These are phyloP conservation scores for Chondrus crispus DNA, from an alignment of 23 red algal species.

Conservation along the genomic window DNA sequence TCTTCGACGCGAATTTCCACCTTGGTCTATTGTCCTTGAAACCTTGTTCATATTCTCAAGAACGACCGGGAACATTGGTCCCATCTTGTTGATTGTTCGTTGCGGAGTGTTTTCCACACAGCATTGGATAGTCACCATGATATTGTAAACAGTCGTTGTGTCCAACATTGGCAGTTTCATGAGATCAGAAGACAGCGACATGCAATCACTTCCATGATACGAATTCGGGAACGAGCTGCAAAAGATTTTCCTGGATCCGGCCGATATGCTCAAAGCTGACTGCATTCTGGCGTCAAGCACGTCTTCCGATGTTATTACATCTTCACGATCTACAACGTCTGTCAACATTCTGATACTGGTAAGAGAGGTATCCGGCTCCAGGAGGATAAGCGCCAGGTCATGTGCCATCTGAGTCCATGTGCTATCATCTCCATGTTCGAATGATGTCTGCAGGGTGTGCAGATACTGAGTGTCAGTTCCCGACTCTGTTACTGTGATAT, in stretches of 20 bases:
- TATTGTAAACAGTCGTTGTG: conserved; percentile 51
- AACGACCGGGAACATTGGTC: conserved; percentile 25
- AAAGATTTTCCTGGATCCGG: conserved; percentile 51
- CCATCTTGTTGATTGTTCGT: conserved; percentile 41
- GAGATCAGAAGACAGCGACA: conserved; percentile 34
- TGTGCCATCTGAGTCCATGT: conserved; percentile 63
- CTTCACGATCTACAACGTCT: background rate
- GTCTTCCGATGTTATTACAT: conserved; percentile 4
- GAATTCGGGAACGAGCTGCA: conserved; percentile 61
- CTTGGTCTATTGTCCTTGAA: conserved; percentile 27
- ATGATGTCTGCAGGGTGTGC: conserved; percentile 12
- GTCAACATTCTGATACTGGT: background rate
- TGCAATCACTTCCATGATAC: conserved; percentile 43
- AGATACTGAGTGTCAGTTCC: background rate
- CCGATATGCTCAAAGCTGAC: conserved; percentile 18
- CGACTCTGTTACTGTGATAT: conserved; percentile 49
- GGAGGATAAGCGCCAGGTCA: conserved; percentile 49
- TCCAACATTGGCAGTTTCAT: conserved; percentile 24
- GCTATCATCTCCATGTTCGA: conserved; percentile 65
- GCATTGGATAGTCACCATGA: conserved; percentile 46
- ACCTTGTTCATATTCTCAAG: conserved; percentile 32
- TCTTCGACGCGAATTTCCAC: conserved; percentile 30
- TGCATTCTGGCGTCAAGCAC: conserved; percentile 49
- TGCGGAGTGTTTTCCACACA: conserved; percentile 59
- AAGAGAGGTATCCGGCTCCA: conserved; percentile 14